phyloP scores from a whole-genome alignment of 441 rosid genomes.

The Euphorbia schlechtendalii region DNA sequence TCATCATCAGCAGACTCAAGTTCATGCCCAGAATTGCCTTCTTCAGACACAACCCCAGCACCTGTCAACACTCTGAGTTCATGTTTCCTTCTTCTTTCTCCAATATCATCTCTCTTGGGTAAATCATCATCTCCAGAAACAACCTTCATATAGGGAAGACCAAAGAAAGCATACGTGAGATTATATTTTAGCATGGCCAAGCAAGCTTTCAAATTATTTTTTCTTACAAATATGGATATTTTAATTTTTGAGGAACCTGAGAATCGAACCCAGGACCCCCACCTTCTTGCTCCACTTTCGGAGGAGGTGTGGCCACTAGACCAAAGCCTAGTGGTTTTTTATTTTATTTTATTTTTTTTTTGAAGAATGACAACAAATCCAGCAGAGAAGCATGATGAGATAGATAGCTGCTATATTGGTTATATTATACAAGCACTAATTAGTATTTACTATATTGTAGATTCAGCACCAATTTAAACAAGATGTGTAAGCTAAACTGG shows the following conservation, averaged over 20 bases:
- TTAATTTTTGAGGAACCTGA: too few relatives aligned
- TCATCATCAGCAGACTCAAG: conserved; percentile 25
- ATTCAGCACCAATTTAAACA: not conserved
- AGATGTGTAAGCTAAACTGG: not conserved
- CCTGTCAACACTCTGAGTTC: conserved; percentile 74
- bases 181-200: not conserved
- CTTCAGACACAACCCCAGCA: conserved; percentile 69
- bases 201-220: too few relatives aligned
- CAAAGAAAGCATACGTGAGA: not conserved
- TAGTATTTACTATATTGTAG: not conserved
- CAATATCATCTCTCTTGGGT: conserved; percentile 89
- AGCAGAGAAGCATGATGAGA: not conserved
- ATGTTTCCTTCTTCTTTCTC: conserved; percentile 81
- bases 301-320: too few relatives aligned
- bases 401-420: not conserved
- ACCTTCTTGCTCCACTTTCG: too few relatives aligned
- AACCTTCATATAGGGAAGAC: conserved; percentile 32
- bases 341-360: too few relatives aligned
- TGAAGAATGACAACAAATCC: not conserved
- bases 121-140: conserved; percentile 84
- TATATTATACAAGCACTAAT: not conserved
- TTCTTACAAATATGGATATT: too few relatives aligned
- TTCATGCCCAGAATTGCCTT: conserved; percentile 39
- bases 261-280: too few relatives aligned
- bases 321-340: too few relatives aligned